Base-by-base conservation (phyloP, 2,329 filamentous ascomycete genomes). In the Bipolaris victoriae region DNA sequence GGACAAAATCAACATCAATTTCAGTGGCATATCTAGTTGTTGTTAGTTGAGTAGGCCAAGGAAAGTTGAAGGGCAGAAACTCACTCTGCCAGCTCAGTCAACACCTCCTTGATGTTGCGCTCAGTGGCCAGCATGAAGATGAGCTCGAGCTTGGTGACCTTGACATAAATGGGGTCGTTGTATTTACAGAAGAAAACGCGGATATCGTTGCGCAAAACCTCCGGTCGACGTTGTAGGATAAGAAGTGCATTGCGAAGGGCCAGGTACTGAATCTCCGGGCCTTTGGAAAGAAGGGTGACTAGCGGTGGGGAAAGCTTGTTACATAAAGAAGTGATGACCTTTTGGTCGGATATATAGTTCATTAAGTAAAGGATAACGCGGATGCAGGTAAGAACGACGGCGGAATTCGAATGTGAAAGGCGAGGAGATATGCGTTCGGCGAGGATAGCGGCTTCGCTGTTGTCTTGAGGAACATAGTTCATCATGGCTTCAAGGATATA, bases 161-260 rank as follows among this genome's bases (percentile, higher is more conserved):
- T 99, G 79, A 99, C 95, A 76, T 98, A 99, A 63, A 99, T 99
- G 0, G 95, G 95, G 73, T 99, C 95, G 76, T 99, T 99, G 79
- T 99, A 99, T 83, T 99, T 99, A 87, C 95, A 99, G 79, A 99
- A 99, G 80, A 99, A 99, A 31, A 99, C 95, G 45, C 95, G 88
- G 61, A 99, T 98, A 76, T 99, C 95, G 77, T 97, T 98, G 62
- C 92, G 87, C 52, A 99, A 79, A 7, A 99, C 94, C 71, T 98
- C 95, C 0, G 95, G 95, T 54, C 94, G 85, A 68, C 94, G 85
- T 76, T 99, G 95, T 50, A 99, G 81, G 66, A 99, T 99, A 13
- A 99, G 83, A 2, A 99, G 84, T 0, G 95, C 95, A 73, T 99
- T 99, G 62, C 95, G 85, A 16, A 99, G 84, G 0, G 95, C 95